Evolutionary conservation across 208 protist genomes (phyloP).

Genomic region (Phytomonas serpens): DNA sequence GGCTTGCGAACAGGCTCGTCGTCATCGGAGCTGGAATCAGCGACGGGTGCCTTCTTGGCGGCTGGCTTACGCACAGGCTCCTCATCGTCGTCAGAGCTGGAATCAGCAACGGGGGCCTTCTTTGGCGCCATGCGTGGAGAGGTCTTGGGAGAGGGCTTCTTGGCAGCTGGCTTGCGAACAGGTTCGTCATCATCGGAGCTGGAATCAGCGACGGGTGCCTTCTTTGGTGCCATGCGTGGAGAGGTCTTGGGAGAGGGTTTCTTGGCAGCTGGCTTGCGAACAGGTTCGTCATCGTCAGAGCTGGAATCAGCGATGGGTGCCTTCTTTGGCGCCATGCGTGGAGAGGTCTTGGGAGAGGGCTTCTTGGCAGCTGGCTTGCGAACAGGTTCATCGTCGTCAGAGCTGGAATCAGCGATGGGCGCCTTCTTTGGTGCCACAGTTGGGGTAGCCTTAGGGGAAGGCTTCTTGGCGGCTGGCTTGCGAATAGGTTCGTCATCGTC

Average conservation of each 20-base stretch:
- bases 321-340: conserved; percentile 36
- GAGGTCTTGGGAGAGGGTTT: conserved; percentile 34
- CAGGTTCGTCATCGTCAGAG: conserved; percentile 40
- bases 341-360: conserved; percentile 28
- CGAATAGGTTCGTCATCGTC: conserved; percentile 45
- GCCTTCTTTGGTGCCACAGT: conserved; percentile 24
- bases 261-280: conserved; percentile 34
- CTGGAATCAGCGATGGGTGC: conserved; percentile 24
- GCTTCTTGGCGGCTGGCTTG: conserved; percentile 38
- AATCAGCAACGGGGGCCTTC: conserved; percentile 24
- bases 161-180: conserved; percentile 33
- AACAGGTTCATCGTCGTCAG: conserved; percentile 30
- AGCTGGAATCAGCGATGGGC: conserved; percentile 16
- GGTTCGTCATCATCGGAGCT: conserved; percentile 55
- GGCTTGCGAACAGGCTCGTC: conserved; percentile 35
- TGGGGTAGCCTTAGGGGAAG: conserved; percentile 24
- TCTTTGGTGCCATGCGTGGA: conserved; percentile 33
- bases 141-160: conserved; percentile 22
- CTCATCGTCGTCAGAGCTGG: conserved; percentile 30
- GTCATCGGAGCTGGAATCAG: no score
- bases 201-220: conserved; percentile 26
- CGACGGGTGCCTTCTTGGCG: conserved; percentile 39
- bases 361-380: conserved; percentile 30
- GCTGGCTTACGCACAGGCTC: conserved; percentile 52
- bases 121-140: conserved; percentile 23